phyloP scores from a whole-genome alignment of 306 rosid genomes.

The Cicer chorassanicum region DNA sequence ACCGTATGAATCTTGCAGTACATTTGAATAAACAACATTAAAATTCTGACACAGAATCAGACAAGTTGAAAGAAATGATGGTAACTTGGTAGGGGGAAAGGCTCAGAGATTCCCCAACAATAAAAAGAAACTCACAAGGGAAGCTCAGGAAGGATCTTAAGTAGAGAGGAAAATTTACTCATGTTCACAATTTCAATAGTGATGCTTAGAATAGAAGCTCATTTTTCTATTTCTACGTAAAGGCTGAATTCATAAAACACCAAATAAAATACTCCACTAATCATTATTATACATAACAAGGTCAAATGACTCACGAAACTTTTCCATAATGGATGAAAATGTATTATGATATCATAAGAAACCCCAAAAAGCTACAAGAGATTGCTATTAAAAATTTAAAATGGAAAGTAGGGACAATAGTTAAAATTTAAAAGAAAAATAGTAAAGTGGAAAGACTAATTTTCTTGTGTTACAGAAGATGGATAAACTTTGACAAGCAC shows the following conservation, averaged over 20 bases:
- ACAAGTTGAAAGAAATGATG: slow-evolving; percentile 38
- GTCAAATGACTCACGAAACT: slow-evolving; percentile 1
- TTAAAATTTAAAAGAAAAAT: background rate
- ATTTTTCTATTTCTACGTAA: slow-evolving; percentile 16
- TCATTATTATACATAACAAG: slow-evolving; percentile 21
- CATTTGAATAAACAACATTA: slow-evolving; percentile 46
- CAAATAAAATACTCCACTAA: slow-evolving; percentile 24
- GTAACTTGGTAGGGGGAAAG: slow-evolving; percentile 2
- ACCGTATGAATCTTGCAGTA: slow-evolving; percentile 79
- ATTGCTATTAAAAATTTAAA: slow-evolving; percentile 4
- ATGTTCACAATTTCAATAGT: slow-evolving; percentile 20
- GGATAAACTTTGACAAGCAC: slow-evolving; percentile 12
- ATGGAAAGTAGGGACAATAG: slow-evolving; percentile 6
- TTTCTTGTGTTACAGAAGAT: background rate
- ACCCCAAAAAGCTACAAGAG: background rate
- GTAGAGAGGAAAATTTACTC: slow-evolving; percentile 10
- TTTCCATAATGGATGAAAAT: background rate
- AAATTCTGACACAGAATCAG: slow-evolving; percentile 33
- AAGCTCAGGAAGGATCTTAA: slow-evolving; percentile 10
- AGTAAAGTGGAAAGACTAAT: background rate
- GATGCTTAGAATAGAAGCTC: slow-evolving; percentile 1
- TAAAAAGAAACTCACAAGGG: background rate
- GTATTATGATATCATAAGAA: slow-evolving; percentile 13
- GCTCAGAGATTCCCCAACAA: background rate
- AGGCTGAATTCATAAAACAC: slow-evolving; percentile 19